phyloP scores from a whole-genome alignment of 2,329 filamentous ascomycete genomes.

The Cercospora zeae-maydis region DNA sequence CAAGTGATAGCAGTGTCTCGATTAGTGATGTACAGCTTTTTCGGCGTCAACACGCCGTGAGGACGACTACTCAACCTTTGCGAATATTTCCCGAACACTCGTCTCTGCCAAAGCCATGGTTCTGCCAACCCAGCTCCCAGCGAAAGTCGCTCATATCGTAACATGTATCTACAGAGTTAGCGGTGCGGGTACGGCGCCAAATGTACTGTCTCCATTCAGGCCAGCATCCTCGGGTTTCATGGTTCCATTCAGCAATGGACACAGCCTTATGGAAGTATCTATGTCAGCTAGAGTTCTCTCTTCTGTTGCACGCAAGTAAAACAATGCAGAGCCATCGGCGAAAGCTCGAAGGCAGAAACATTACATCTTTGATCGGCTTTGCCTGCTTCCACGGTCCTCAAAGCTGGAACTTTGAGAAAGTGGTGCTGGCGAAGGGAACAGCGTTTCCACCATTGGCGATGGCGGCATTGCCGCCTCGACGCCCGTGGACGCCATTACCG shows the following conservation, averaged over 20 bases:
- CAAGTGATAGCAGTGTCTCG: background rate
- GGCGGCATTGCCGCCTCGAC: constrained; percentile 15
- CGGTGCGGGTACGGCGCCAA: constrained; percentile 35
- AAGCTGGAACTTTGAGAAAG: constrained; percentile 24
- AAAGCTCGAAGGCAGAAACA: constrained; percentile 1
- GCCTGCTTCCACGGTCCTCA: constrained; percentile 14
- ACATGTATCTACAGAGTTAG: constrained; percentile 27
- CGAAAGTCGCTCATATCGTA: background rate
- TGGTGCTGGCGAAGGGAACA: constrained; percentile 14
- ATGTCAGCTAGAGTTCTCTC: constrained; percentile 30
- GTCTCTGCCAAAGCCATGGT: background rate
- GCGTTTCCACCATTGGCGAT: constrained; percentile 19
- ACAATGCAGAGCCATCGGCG: constrained; percentile 16
- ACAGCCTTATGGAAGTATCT: constrained; percentile 56
- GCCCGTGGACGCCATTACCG: constrained; percentile 19
- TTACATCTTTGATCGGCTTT: background rate
- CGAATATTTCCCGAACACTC: background rate
- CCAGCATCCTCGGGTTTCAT: constrained; percentile 38
- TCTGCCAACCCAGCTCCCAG: background rate
- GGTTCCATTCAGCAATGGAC: constrained; percentile 79
- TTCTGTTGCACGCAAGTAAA: constrained; percentile 11
- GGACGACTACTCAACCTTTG: background rate
- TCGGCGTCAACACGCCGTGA: background rate
- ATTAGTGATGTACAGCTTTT: background rate
- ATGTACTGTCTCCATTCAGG: constrained; percentile 34